Evolutionary conservation across 1,284 basidiomycete genomes (phyloP).

Genomic region (Heterobasidion parviporum): DNA sequence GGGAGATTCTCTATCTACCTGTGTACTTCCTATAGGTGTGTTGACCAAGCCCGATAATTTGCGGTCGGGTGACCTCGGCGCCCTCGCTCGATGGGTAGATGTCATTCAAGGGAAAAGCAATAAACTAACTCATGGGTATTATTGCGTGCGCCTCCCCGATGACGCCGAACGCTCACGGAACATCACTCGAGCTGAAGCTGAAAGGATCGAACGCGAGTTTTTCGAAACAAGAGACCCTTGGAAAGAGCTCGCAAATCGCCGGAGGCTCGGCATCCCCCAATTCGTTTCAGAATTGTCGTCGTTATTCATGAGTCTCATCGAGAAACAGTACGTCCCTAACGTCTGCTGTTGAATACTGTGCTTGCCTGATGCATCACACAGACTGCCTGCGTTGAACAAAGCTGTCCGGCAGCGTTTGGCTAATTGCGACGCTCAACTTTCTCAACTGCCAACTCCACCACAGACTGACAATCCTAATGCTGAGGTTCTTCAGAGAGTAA

Average conservation of each 20-base stretch:
- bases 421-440: neutral
- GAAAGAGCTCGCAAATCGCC: neutral
- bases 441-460: neutral
- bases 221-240: neutral
- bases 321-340: neutral
- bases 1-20: neutral
- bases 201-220: neutral
- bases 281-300: neutral
- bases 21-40: neutral
- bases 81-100: neutral
- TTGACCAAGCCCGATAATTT: neutral
- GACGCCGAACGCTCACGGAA: neutral
- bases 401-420: neutral
- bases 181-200: neutral
- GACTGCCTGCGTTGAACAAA: neutral
- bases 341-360: neutral
- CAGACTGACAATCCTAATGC: neutral
- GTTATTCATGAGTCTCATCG: neutral
- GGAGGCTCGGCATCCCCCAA: neutral
- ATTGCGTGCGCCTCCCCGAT: neutral
- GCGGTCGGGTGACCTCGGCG: neutral
- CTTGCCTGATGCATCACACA: neutral
- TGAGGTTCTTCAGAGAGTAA: neutral
- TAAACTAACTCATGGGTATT: neutral
- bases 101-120: neutral